Evolutionary conservation across 1,284 basidiomycete genomes (phyloP), one percentile per base, ranked within the genome.

Genomic region (Trametes pubescens): DNA sequence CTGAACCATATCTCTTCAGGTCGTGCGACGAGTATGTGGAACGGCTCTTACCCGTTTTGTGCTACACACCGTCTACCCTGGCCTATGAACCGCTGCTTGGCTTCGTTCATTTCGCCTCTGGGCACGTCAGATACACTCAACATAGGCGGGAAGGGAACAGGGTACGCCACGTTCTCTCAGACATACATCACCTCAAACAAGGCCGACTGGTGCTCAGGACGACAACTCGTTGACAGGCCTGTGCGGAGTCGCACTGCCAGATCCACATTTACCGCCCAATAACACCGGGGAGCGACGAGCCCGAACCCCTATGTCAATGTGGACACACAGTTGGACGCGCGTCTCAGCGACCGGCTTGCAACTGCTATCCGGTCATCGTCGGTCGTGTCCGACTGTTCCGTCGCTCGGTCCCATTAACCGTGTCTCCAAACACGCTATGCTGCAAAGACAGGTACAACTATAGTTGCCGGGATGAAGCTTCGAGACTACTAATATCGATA

Each of bases 391-490:
- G 40, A 7, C 40, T 16, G 18, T 43, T 43, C 40, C 40, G 40
- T n/a, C 16, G 18, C 16, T 43, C 40, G 40, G 40, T 43, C 18
- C 18, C 40, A 18, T 38, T 16, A 16, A 3, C 10, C 37, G 37
- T 16, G 10, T 6, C 11, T n/a, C 18, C 14, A 16, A n/a, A n/a
- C 16, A n/a, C 18, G 18, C 40, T n/a, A 43, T 18, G 16, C 18
- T 16, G 14, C 6, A 43, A 43, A 43, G 14, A 16, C 14, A 43
- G 18, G 40, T 43, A n/a, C 40, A 4, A 43, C 40, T 43, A 43
- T 43, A 43, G 40, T 43, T 43, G 40, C 40, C 40, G 40, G 40
- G 40, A 43, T 43, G 40, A 43, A 43, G 40, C 40, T 43, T 43
- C 40, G 40, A 8, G 14, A 38, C 37, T 7, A 43, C 40, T 43